phyloP scores from a whole-genome alignment of 2,329 filamentous ascomycete genomes.

The Pseudonectria buxi region DNA sequence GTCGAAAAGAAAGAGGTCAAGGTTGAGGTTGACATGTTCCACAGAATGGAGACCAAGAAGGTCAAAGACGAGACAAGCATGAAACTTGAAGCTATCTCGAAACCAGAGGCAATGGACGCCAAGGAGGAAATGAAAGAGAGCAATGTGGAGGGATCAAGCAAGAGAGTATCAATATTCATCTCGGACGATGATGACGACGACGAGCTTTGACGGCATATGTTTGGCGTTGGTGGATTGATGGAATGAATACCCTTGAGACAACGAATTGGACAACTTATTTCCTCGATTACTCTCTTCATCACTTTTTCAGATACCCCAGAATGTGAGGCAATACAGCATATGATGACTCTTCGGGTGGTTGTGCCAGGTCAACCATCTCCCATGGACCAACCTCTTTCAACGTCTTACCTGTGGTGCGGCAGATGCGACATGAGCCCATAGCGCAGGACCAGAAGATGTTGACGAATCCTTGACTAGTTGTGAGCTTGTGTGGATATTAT shows the following conservation, averaged over 20 bases:
- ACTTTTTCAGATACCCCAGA: slow-evolving; percentile 48
- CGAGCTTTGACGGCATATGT: slow-evolving; percentile 23
- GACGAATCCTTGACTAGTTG: slow-evolving; percentile 33
- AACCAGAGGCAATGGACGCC: slow-evolving; percentile 4
- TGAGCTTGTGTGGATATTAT: background rate
- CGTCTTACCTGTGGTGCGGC: slow-evolving; percentile 39
- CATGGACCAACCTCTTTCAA: slow-evolving; percentile 45
- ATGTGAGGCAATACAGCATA: slow-evolving; percentile 41
- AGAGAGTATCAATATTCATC: slow-evolving; percentile 30
- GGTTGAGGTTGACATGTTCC: background rate
- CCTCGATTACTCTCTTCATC: slow-evolving; percentile 3
- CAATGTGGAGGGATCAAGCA: slow-evolving; percentile 17
- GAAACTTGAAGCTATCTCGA: slow-evolving; percentile 1
- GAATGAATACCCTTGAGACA: slow-evolving; percentile 21
- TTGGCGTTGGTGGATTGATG: slow-evolving; percentile 6
- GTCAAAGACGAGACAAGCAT: slow-evolving; percentile 9
- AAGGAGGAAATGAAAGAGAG: slow-evolving; percentile 12
- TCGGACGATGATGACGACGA: slow-evolving; percentile 33
- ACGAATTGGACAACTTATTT: slow-evolving; percentile 2
- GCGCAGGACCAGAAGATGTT: slow-evolving; percentile 47
- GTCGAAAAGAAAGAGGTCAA: slow-evolving; percentile 14
- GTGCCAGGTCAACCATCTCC: slow-evolving; percentile 41
- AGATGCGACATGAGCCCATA: slow-evolving; percentile 46
- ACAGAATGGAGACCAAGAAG: slow-evolving; percentile 1
- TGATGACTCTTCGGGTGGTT: slow-evolving; percentile 34